phyloP scores from a whole-genome alignment of 176 grass and related monocot genomes.

The Rhipidocladum racemiflorum region DNA sequence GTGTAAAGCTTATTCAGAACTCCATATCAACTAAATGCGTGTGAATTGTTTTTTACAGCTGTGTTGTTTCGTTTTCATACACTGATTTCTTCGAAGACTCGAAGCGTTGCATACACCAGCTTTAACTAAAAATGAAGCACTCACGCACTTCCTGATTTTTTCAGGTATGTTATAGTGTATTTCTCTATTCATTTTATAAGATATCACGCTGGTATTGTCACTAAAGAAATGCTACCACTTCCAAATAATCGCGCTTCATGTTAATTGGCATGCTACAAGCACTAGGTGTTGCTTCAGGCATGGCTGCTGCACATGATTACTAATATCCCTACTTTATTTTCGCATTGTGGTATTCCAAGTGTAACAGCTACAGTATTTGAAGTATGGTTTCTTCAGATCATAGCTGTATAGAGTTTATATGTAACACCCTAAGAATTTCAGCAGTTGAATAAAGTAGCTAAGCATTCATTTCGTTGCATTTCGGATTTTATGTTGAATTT shows the following conservation, averaged over 20 bases:
- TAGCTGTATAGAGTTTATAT: background rate
- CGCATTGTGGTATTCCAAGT: constrained; percentile 1
- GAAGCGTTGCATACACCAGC: background rate
- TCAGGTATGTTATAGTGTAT: constrained; percentile 78
- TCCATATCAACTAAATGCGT: background rate
- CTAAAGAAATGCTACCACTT: constrained; percentile 76
- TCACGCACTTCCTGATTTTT: constrained; percentile 2
- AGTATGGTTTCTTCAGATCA: constrained; percentile 2
- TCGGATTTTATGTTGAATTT: too few relatives aligned
- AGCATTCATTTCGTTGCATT: too few relatives aligned
- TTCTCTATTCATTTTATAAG: constrained; percentile 69
- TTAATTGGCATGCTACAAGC: constrained; percentile 77
- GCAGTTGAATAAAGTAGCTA: too few relatives aligned
- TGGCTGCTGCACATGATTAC: constrained; percentile 76
- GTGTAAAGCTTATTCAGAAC: background rate
- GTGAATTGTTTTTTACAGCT: background rate
- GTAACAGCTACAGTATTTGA: background rate
- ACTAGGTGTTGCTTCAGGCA: constrained; percentile 78
- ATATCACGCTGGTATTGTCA: constrained; percentile 63
- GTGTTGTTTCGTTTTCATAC: background rate
- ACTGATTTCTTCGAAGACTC: background rate
- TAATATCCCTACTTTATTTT: background rate
- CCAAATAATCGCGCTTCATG: constrained; percentile 72
- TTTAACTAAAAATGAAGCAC: background rate
- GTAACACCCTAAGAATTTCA: too few relatives aligned